phyloP scores from a whole-genome alignment of 2,329 filamentous ascomycete species.

The Leptographium galeiforme region DNA sequence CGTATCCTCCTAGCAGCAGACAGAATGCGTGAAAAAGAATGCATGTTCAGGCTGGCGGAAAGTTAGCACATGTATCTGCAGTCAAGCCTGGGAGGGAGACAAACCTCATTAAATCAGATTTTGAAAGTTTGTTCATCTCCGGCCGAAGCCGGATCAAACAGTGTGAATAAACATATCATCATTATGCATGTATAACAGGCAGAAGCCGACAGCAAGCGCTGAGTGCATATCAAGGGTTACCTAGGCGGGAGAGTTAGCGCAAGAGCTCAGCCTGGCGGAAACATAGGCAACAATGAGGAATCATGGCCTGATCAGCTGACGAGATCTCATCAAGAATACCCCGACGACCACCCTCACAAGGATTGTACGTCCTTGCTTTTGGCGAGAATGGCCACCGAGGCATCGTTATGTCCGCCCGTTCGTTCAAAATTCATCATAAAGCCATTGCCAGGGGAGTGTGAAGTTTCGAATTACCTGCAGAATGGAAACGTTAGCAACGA shows the following conservation, averaged over 20 bases:
- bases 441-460: conserved; percentile 19
- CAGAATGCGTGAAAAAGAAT: conserved; percentile 3
- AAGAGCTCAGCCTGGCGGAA: neutral
- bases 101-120: conserved; percentile 41
- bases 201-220: conserved; percentile 1
- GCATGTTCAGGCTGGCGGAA: conserved; percentile 12
- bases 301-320: conserved; percentile 40
- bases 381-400: conserved; percentile 28
- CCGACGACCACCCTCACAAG: conserved; percentile 35
- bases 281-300: neutral
- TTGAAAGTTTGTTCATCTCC: conserved; percentile 39
- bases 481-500: conserved; percentile 10
- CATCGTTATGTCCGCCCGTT: conserved; percentile 58
- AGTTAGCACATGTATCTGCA: conserved; percentile 4
- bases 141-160: conserved; percentile 38
- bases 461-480: conserved; percentile 11
- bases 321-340: conserved; percentile 52
- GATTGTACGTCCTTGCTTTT: conserved; percentile 50
- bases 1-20: neutral
- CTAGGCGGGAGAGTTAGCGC: conserved; percentile 16
- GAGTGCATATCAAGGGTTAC: conserved; percentile 13
- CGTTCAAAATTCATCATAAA: conserved; percentile 53
- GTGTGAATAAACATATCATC: conserved; percentile 47
- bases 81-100: conserved; percentile 3
- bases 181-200: conserved; percentile 17